Evolutionary conservation across 2,329 filamentous ascomycete genomes (phyloP), one percentile per base, ranked within the genome.

Genomic region (Botrytis tulipae): DNA sequence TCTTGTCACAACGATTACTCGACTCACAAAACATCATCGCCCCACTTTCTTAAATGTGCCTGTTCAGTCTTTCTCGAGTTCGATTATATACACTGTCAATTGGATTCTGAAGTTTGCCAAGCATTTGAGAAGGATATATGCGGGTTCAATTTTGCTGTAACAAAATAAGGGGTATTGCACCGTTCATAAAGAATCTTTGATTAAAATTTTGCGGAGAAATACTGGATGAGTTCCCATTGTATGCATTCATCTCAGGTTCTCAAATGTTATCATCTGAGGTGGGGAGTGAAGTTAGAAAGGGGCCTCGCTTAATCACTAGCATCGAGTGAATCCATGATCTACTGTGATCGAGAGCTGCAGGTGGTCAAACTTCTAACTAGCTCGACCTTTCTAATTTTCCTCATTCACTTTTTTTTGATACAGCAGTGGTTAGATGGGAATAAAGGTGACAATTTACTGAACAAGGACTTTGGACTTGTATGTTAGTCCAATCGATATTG

Each of bases 231-330:
- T 25, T 29, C 8, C 32, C 20, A 35, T 48, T 48, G 20, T 48
- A 35, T 25, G 3, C 6, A 35, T 35, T 35, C 25, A 20, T 25
- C 22, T 3, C 62, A 25, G 6, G 22, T 48, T 66, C 29, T 66
- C 5, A 35, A 18, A 35, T 46, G 22, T 32, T 66, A 16, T 66
- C 10, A 48, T 66, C 62, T 22, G 62, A 66, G 10, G n/a, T 46
- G 42, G 37, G 29, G 29, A 48, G 42, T 46, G 62, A 32, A 22
- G 42, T 48, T 35, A 35, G 42, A 48, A 48, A 66, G 42, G 62
- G 62, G 62, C 7, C 42, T 66, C 62, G 62, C 62, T 57, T 66
- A 66, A 66, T 48, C 62, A 48, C 42, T 48, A 25, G 29, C 6
- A 29, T 48, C 10, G 10, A 18, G 29, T 66, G 42, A 35, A 66